Conservation (phyloP, 805 yeast species). For the Candida hispaniensis region DNA sequence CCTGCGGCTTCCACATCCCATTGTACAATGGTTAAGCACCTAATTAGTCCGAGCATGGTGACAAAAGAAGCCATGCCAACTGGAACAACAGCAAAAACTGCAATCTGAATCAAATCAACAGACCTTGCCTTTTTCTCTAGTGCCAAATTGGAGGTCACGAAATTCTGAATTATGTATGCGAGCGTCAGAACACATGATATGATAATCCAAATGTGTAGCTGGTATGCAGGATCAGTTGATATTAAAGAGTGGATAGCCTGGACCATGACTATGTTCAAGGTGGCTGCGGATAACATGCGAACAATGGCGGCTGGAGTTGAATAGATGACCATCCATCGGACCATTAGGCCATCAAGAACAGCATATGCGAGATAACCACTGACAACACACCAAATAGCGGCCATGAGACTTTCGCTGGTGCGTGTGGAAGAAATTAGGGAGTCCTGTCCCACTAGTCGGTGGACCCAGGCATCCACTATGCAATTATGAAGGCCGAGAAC, state of each 20-base stretch:
- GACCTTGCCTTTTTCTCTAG: conserved; percentile 44
- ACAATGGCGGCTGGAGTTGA: conserved; percentile 81
- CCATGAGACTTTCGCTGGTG: conserved; percentile 65
- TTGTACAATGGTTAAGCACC: conserved; percentile 65
- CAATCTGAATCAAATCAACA: conserved; percentile 77
- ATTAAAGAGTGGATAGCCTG: conserved; percentile 56
- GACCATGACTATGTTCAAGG: conserved; percentile 59
- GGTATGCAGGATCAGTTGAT: conserved; percentile 60
- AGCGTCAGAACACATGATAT: conserved; percentile 77
- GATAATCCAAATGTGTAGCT: conserved; percentile 82
- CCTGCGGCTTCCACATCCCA: conserved; percentile 35
- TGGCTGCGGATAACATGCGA: conserved; percentile 72
- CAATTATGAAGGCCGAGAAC: conserved; percentile 37
- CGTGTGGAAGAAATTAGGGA: conserved; percentile 46
- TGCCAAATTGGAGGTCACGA: conserved; percentile 57
- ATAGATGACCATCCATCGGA: conserved; percentile 84
- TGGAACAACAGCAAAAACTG: conserved; percentile 96
- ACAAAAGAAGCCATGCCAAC: conserved; percentile 89
- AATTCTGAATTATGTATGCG: conserved; percentile 75
- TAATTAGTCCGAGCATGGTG: conserved; percentile 74
- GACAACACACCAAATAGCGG: conserved; percentile 89
- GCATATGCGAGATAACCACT: conserved; percentile 76
- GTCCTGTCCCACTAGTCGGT: conserved; percentile 22
- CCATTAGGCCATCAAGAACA: conserved; percentile 79
- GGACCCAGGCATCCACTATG: conserved; percentile 28